Conservation (phyloP, 441 rosid genomes). For the Eruca vesicaria region DNA sequence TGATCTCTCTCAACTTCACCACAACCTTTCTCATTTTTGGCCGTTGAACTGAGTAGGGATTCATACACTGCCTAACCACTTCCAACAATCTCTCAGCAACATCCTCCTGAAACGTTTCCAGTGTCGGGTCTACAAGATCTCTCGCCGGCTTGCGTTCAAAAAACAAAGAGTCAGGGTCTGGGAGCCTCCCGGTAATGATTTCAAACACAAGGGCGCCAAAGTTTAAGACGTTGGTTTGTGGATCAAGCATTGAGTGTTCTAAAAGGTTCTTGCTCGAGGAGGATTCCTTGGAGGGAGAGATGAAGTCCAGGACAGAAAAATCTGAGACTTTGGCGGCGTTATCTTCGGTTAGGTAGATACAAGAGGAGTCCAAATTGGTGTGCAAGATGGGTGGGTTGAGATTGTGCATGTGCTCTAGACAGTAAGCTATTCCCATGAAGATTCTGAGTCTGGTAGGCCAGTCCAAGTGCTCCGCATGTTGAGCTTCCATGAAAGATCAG, state of each 20-base stretch:
- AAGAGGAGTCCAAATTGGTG: conserved; percentile 60
- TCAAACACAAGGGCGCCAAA: conserved; percentile 73
- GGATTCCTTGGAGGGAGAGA: conserved; percentile 42
- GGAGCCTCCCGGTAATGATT: conserved; percentile 72
- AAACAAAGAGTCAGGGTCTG: conserved; percentile 43
- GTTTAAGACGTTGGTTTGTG: conserved; percentile 53
- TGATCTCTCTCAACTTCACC: conserved; percentile 65
- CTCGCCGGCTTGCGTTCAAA: conserved; percentile 39
- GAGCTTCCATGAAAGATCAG: conserved; percentile 45
- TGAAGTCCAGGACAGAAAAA: conserved; percentile 57
- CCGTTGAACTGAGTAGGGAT: conserved; percentile 56
- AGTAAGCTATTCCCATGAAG: conserved; percentile 86
- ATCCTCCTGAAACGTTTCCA: conserved; percentile 53
- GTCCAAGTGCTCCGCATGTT: conserved; percentile 83
- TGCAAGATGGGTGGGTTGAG: conserved; percentile 66
- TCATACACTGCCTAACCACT: conserved; percentile 64
- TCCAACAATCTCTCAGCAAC: conserved; percentile 51
- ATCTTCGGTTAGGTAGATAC: conserved; percentile 77
- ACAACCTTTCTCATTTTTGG: conserved; percentile 59
- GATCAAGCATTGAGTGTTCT: conserved; percentile 43
- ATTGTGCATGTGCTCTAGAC: conserved; percentile 91
- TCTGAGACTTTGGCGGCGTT: conserved; percentile 94
- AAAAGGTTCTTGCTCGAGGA: conserved; percentile 41
- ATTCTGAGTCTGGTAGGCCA: conserved; percentile 84
- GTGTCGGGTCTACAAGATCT: conserved; percentile 67